Percentiles rank a stretch among this genome's conserved stretches.
phyloP scores from a whole-genome alignment of 169 alveolate species.

The Toxoplasma gondii region DNA sequence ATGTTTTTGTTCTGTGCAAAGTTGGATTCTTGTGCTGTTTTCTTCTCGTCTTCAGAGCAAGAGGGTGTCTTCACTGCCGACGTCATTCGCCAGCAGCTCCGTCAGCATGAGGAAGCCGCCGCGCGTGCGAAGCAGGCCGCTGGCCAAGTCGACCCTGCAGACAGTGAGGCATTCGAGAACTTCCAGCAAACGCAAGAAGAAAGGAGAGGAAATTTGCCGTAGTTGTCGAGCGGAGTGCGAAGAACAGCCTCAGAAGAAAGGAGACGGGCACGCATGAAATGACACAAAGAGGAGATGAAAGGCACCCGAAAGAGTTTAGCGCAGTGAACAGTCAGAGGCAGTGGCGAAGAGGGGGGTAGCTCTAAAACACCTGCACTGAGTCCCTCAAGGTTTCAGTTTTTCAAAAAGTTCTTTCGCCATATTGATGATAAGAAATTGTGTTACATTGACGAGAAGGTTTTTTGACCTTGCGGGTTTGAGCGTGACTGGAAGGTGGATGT shows the following conservation, averaged over 20 bases:
- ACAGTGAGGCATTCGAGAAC: constrained; percentile 16
- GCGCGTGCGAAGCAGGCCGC: constrained; percentile 64
- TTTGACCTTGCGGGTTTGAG: too few relatives aligned
- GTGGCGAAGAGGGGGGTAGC: too few relatives aligned
- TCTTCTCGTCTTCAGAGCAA: constrained; percentile 37
- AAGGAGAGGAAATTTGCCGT: background rate
- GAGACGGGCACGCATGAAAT: background rate
- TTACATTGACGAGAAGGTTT: too few relatives aligned
- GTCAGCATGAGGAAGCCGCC: constrained; percentile 66
- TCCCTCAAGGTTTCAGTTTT: too few relatives aligned
- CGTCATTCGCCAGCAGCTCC: constrained; percentile 64
- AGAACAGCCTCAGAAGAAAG: background rate
- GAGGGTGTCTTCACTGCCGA: constrained; percentile 68
- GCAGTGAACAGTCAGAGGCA: background rate
- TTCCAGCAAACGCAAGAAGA: background rate
- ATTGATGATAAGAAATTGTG: too few relatives aligned
- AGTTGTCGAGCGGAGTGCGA: background rate
- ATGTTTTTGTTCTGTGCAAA: too few relatives aligned
- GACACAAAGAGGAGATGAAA: too few relatives aligned
- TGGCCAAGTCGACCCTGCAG: constrained; percentile 61
- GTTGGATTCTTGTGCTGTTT: background rate
- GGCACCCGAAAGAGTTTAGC: background rate
- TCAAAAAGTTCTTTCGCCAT: too few relatives aligned
- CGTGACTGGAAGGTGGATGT: too few relatives aligned
- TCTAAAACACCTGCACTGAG: too few relatives aligned